Conservation (phyloP, 2,329 filamentous ascomycete species). For the Epichloe aotearoae region DNA sequence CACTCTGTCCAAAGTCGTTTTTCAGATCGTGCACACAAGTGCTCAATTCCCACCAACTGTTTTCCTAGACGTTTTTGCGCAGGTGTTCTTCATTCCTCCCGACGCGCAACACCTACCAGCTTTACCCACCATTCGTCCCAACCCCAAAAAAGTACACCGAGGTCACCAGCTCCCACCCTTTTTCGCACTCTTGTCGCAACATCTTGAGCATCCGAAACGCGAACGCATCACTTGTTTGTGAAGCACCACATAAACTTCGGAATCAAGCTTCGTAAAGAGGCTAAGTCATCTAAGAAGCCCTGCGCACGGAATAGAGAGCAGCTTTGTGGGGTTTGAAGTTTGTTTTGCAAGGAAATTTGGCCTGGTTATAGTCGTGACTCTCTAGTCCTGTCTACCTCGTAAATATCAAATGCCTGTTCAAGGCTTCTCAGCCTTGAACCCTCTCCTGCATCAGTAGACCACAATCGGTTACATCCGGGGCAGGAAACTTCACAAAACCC, state of each 20-base stretch:
- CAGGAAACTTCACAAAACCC: slow-evolving; percentile 6
- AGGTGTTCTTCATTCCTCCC: neutral
- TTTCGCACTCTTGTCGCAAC: neutral
- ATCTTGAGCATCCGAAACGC: neutral
- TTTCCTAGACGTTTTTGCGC: neutral
- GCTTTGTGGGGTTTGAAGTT: slow-evolving; percentile 1
- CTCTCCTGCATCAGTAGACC: slow-evolving; percentile 17
- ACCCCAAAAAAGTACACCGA: neutral
- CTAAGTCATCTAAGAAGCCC: neutral
- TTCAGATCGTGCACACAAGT: neutral
- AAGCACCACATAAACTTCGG: neutral
- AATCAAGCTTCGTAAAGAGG: neutral
- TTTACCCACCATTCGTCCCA: neutral
- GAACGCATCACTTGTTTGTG: neutral
- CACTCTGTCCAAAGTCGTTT: neutral
- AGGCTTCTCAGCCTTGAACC: slow-evolving; percentile 12
- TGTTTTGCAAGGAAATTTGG: slow-evolving; percentile 1
- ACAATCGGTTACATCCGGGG: neutral
- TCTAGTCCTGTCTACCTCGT: slow-evolving; percentile 20
- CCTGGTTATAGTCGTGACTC: slow-evolving; percentile 22
- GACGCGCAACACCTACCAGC: neutral
- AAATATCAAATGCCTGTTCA: slow-evolving; percentile 19
- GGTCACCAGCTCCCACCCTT: neutral
- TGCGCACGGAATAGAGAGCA: slow-evolving; percentile 1
- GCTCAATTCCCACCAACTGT: neutral